Conservation (phyloP, 768 basidiomycete species). For the Boletellus ananiceps region DNA sequence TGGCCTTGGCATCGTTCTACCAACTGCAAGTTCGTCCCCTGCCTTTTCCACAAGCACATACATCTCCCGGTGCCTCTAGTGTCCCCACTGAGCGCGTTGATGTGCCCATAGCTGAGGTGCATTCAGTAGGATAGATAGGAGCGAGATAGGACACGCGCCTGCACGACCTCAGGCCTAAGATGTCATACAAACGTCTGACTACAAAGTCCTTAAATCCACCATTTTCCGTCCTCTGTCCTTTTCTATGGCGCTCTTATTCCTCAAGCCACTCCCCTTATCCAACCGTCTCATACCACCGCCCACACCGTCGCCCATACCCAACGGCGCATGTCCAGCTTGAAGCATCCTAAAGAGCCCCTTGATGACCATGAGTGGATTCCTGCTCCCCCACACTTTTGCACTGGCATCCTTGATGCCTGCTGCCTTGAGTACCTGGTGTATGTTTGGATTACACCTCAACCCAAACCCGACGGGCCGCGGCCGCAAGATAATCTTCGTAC, state of each 20-base stretch:
- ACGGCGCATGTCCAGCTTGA: slow-evolving; percentile 76
- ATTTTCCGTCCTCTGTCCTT: slow-evolving; percentile 78
- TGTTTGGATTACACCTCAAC: slow-evolving; percentile 78
- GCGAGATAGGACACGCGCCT: too few relatives aligned
- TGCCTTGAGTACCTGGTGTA: slow-evolving; percentile 87
- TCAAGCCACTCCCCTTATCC: slow-evolving; percentile 73
- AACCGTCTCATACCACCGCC: slow-evolving; percentile 67
- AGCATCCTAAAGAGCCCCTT: slow-evolving; percentile 81
- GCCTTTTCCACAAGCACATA: too few relatives aligned
- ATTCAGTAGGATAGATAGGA: too few relatives aligned
- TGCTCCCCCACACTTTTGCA: slow-evolving; percentile 92
- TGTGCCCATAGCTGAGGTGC: too few relatives aligned
- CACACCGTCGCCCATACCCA: slow-evolving; percentile 77
- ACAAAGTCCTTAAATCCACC: slow-evolving; percentile 56
- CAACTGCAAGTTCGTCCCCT: too few relatives aligned
- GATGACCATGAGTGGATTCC: slow-evolving; percentile 72
- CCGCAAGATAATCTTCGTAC: slow-evolving; percentile 75
- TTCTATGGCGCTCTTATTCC: slow-evolving; percentile 67
- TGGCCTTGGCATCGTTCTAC: too few relatives aligned
- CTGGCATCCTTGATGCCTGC: slow-evolving; percentile 94
- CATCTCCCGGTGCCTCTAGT: too few relatives aligned
- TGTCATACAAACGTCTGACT: not conserved
- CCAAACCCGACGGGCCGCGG: slow-evolving; percentile 90
- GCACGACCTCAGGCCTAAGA: too few relatives aligned
- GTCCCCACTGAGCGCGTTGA: too few relatives aligned